Base-by-base conservation (phyloP, 169 alveolate species). In the Eimeria acervulina region DNA sequence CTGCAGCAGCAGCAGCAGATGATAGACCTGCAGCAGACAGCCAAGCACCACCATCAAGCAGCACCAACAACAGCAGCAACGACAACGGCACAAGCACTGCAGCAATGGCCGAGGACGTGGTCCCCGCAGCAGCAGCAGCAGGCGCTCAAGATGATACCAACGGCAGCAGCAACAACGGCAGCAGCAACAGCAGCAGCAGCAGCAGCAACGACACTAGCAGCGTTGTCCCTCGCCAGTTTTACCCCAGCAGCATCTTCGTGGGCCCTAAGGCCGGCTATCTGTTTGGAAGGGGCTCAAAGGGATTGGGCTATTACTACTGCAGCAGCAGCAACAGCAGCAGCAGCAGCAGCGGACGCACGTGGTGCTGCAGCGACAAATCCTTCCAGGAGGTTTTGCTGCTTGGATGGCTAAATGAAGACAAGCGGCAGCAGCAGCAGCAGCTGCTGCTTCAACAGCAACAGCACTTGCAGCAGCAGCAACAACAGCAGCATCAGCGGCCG, bases 261-360 rank as follows among this genome's bases (percentile, higher is more conserved):
- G 95, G 95, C 47, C 95, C 89, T 31, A 91, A 91, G 90, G 68
- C 68, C 17, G 95, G 95, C 10, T 74, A 52, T 21, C 80, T 72
- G 42, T 91, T 91, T 51, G 55, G 90, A 7, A 44, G 66, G 17
- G 95, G 95, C 44, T 26, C 52, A 12, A 83, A 76, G 81, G 95
- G 95, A 2, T 23, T 91, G 40, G 95, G 95, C 8, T 91, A 91
- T 28, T 91, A 91, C 51, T 88, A 44, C 89, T 66, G 94, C 94
- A 59, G 81, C 72, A 51, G 83, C 47, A 23, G 40, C 40, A 36
- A 63, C 42, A 78, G 89, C 59, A 51, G 59, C 59, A 51, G 0
- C 59, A 51, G 59, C 59, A 51, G 59, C 59, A 51, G 15, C 59
- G 59, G 59, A 51, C 84, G 84, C 84, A 26, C 89, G 15, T 78